Base-by-base conservation (phyloP, 1,284 basidiomycete species). In the Heimioporus punctisporus region DNA sequence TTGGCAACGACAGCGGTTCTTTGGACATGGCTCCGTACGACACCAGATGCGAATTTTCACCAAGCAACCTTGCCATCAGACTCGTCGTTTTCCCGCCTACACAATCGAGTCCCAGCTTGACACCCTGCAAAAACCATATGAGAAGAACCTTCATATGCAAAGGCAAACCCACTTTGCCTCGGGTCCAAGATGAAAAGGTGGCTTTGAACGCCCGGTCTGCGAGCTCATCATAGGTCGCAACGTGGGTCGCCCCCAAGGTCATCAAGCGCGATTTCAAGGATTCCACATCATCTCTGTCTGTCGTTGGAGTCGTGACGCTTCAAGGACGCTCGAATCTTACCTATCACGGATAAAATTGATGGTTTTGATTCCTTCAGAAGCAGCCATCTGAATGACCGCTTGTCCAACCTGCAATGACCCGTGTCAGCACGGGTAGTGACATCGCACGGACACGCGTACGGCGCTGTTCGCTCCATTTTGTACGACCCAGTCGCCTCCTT, bases 11-110 rank as follows among this genome's bases (percentile, higher is more conserved):
- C 12, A 95, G 71, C 1, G 92, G 91, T 51, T 88, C 80, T 69
- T 89, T 92, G 5, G 92, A 90, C 93, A 95, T 95, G 8, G 88
- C 92, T 26, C 93, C 93, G 57, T 95, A 95, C 0, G 93, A 92
- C 11, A 95, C 88, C 3, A 93, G 74, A 59, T 88, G 86, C 4
- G 87, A 85, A 60, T 88, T 75, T 39, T 76, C 64, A 11, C 85
- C 85, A 3, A 95, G 74, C 15, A 88, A 72, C 48, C 84, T 81
- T 3, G 82, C 77, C 86, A 94, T 90, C 4, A 76, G 62, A 0
- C 81, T 81, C 0, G 90, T 92, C 45, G 85, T 77, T 43, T 80
- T 78, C 0, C 93, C 92, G 19, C 90, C 81, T 15, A 95, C 85
- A 65, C 92, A 93, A 65, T 95, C 95, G 25, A 95, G 77, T 10